phyloP scores from a whole-genome alignment of 164 flowering plant genomes.

The Magnolia kwangsiensis region DNA sequence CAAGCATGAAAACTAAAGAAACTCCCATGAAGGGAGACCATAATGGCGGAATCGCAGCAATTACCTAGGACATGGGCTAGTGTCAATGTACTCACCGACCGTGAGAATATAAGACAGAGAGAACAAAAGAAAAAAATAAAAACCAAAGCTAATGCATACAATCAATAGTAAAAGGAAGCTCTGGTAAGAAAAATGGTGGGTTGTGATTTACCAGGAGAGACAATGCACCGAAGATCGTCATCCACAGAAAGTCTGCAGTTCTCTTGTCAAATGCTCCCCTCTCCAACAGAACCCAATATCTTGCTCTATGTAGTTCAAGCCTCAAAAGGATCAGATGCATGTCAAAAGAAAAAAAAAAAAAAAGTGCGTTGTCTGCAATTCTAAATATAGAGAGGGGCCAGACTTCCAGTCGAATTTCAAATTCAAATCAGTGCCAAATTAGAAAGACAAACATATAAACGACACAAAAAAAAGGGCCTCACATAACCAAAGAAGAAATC shows the following conservation, averaged over 20 bases:
- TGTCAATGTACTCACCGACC: background rate
- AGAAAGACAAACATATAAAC: too few species aligned
- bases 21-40: constrained; percentile 37
- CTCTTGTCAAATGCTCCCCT: constrained; percentile 55
- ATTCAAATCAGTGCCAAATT: too few species aligned
- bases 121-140: background rate
- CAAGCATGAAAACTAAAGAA: constrained; percentile 57
- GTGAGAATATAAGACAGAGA: background rate
- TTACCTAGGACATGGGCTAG: constrained; percentile 22
- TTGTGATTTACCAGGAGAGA: constrained; percentile 40
- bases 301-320: constrained; percentile 31
- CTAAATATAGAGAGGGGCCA: too few species aligned
- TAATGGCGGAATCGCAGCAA: constrained; percentile 37
- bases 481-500: too few species aligned
- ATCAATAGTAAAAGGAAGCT: background rate
- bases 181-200: background rate
- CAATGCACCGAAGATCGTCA: constrained; percentile 52
- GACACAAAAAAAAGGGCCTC: too few species aligned
- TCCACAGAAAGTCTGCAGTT: constrained; percentile 58
- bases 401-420: too few species aligned
- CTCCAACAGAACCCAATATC: constrained; percentile 54
- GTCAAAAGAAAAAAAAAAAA: too few species aligned
- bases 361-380: too few species aligned
- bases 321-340: constrained; percentile 1
- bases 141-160: background rate